Evolutionary conservation across 2,329 filamentous ascomycete genomes (phyloP).

Genomic region (Hansfordia pulvinata): DNA sequence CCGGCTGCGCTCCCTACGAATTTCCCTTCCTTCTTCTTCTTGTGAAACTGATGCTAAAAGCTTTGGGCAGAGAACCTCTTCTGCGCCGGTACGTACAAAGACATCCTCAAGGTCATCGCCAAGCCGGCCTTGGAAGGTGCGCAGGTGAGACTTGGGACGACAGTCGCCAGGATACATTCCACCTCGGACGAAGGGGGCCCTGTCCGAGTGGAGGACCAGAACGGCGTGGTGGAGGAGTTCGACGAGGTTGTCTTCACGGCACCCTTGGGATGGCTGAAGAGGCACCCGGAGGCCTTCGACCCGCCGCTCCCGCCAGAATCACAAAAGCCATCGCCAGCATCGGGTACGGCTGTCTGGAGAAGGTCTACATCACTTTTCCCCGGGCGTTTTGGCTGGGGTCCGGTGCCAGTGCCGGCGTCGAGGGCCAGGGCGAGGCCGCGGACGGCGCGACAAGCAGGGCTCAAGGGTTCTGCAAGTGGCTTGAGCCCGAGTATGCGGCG

Average conservation of each 20-base stretch:
- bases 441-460: conserved; percentile 27
- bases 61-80: conserved; percentile 38
- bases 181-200: conserved; percentile 16
- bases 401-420: too few species aligned
- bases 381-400: conserved; percentile 55
- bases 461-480: conserved; percentile 64
- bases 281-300: conserved; percentile 41
- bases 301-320: conserved; percentile 46
- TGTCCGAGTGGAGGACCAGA: conserved; percentile 29
- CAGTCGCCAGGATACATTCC: conserved; percentile 28
- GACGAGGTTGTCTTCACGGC: conserved; percentile 57
- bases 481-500: conserved; percentile 53
- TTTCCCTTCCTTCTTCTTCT: too few species aligned
- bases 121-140: conserved; percentile 40
- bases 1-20: too few species aligned
- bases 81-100: conserved; percentile 43
- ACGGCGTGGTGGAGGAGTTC: conserved; percentile 34
- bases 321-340: conserved; percentile 47
- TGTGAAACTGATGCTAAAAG: conserved; percentile 1
- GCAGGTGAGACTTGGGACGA: conserved; percentile 34
- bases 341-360: conserved; percentile 59
- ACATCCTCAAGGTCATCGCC: conserved; percentile 43
- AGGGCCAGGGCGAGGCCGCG: too few species aligned
- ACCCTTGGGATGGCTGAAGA: conserved; percentile 57
- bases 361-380: conserved; percentile 59